These are phyloP conservation scores for Phialophora macrospora DNA, from an alignment of 2,329 filamentous ascomycete genomes.

Conservation along the genomic window DNA sequence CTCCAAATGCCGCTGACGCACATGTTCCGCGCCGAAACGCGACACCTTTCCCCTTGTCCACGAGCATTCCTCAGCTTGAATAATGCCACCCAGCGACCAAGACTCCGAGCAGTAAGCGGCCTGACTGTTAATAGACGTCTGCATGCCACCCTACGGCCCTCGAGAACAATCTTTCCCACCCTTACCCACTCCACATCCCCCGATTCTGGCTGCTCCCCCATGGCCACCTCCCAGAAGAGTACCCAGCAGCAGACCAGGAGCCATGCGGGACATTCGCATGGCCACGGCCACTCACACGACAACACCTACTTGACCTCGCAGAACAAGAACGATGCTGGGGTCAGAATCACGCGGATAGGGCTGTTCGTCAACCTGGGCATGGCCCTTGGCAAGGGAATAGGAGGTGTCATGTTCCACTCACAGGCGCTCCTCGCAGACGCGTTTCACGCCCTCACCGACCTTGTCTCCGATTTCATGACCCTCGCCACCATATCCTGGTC, in stretches of 20 bases:
- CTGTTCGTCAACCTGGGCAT: slow-evolving; percentile 89
- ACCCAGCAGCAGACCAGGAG: slow-evolving; percentile 30
- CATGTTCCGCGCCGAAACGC: slow-evolving; percentile 34
- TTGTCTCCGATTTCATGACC: slow-evolving; percentile 93
- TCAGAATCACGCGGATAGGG: slow-evolving; percentile 88
- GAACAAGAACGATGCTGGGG: slow-evolving; percentile 89
- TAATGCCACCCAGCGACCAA: slow-evolving; percentile 12
- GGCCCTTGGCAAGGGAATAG: slow-evolving; percentile 89
- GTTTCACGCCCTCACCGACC: slow-evolving; percentile 92
- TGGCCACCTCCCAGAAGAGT: slow-evolving; percentile 23
- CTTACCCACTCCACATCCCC: slow-evolving; percentile 1
- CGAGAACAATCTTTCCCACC: slow-evolving; percentile 14
- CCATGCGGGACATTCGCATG: slow-evolving; percentile 61
- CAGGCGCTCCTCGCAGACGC: slow-evolving; percentile 92
- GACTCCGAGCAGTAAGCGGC: slow-evolving; percentile 23
- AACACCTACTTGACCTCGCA: slow-evolving; percentile 79
- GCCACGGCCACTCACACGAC: slow-evolving; percentile 74
- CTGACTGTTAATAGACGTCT: slow-evolving; percentile 17
- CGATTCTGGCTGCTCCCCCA: slow-evolving; percentile 3
- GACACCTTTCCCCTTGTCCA: slow-evolving; percentile 32
- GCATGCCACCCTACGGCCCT: slow-evolving; percentile 7
- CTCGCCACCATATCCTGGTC: slow-evolving; percentile 94
- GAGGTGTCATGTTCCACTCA: slow-evolving; percentile 93
- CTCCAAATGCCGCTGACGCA: slow-evolving; percentile 38
- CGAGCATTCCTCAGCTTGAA: slow-evolving; percentile 14